Evolutionary conservation across 2,329 filamentous ascomycete species (phyloP).

Genomic region (Pseudofabraea citricarpa): DNA sequence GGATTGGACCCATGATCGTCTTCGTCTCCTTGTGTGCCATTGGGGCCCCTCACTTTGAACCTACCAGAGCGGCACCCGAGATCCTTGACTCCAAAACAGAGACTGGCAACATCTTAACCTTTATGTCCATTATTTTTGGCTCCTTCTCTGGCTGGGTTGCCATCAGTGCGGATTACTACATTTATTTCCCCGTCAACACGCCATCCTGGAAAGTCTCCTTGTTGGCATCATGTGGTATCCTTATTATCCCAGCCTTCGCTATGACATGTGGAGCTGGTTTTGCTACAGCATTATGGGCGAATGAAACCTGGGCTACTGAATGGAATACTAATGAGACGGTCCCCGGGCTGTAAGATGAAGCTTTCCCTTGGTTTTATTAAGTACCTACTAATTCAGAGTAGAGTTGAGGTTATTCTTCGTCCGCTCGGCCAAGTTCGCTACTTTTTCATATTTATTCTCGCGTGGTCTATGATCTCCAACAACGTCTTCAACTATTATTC

Average conservation of each 20-base stretch:
- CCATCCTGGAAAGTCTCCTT: slow-evolving; percentile 41
- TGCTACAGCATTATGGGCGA: slow-evolving; percentile 4
- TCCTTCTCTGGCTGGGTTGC: slow-evolving; percentile 42
- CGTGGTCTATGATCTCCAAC: slow-evolving; percentile 7
- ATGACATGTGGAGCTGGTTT: slow-evolving; percentile 10
- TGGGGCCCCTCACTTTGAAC: not conserved
- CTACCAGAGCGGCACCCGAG: not conserved
- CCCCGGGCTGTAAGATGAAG: not conserved
- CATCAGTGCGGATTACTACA: slow-evolving; percentile 39
- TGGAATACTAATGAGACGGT: slow-evolving; percentile 3
- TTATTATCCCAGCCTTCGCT: slow-evolving; percentile 4
- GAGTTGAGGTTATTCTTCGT: slow-evolving; percentile 2
- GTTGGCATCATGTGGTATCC: slow-evolving; percentile 38
- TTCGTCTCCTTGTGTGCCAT: slow-evolving; percentile 2
- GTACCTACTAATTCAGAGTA: slow-evolving; percentile 1
- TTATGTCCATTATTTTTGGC: slow-evolving; percentile 41
- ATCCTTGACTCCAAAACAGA: slow-evolving; percentile 9
- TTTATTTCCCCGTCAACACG: slow-evolving; percentile 41
- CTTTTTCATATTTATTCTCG: slow-evolving; percentile 9
- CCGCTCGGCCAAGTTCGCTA: slow-evolving; percentile 6
- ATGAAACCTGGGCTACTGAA: slow-evolving; percentile 4
- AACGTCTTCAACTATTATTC: slow-evolving; percentile 9
- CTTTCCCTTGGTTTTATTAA: not conserved
- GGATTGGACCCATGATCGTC: slow-evolving; percentile 1
- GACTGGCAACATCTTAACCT: slow-evolving; percentile 35